Percentiles rank a stretch among this genome's conserved stretches.
Evolutionary conservation across 805 yeast genomes (phyloP).

Genomic region (Candida taoyuanica): DNA sequence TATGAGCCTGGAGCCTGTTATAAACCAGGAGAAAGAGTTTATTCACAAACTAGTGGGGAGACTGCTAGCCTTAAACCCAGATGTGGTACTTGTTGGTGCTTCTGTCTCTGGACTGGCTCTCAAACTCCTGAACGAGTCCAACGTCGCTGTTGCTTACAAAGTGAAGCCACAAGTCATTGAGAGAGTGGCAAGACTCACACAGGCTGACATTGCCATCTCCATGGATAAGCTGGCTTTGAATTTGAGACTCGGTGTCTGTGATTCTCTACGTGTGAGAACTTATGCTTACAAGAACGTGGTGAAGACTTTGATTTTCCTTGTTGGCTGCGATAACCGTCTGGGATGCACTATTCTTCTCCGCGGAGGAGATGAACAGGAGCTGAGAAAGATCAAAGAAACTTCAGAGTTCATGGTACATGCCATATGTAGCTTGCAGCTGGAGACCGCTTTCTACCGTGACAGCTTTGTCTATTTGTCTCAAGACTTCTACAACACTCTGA

Average conservation of each 20-base stretch:
- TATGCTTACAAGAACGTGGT: constrained; percentile 51
- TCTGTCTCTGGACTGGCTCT: constrained; percentile 81
- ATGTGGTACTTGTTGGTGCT: constrained; percentile 71
- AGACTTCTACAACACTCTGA: constrained; percentile 30
- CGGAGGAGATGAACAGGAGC: constrained; percentile 61
- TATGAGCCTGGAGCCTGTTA: constrained; percentile 74
- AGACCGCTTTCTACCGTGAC: constrained; percentile 68
- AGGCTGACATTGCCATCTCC: constrained; percentile 80
- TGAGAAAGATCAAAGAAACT: constrained; percentile 70
- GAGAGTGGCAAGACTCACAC: constrained; percentile 71
- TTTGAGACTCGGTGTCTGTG: constrained; percentile 74
- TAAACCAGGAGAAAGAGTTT: constrained; percentile 85
- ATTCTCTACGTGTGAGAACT: constrained; percentile 62
- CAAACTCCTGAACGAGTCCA: constrained; percentile 62
- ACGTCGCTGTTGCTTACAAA: constrained; percentile 76
- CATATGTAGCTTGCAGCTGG: constrained; percentile 74
- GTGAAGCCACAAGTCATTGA: constrained; percentile 79
- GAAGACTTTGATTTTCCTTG: constrained; percentile 72
- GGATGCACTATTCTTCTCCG: constrained; percentile 89
- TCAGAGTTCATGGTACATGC: constrained; percentile 77
- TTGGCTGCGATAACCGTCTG: constrained; percentile 65
- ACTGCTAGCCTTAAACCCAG: constrained; percentile 71
- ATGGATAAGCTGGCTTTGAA: constrained; percentile 76
- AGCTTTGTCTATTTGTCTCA: constrained; percentile 52
- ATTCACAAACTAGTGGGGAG: constrained; percentile 76